Evolutionary conservation across 371 early-diverging fungal genomes (phyloP), one percentile per base, ranked within the genome.

Genomic region (Neoconidiobolus thromboides): DNA sequence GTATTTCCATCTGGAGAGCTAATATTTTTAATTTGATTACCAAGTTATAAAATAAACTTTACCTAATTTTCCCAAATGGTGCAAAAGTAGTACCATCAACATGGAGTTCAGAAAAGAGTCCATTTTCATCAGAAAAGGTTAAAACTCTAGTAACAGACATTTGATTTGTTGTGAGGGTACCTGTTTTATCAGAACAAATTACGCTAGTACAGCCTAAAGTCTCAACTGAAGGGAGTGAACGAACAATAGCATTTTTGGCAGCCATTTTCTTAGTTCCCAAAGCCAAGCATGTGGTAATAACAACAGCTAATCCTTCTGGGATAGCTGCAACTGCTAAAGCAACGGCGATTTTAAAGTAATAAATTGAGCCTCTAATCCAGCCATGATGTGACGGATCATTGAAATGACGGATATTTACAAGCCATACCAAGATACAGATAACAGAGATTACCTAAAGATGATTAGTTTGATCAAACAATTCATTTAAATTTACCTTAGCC

Each of bases 321-420:
- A 98, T 96, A 55, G 96, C 97, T 52, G 98, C 96, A n/a, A 98
- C 97, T 50, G 98, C 98, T 62, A 98, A 73, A 5, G 97, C 95
- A 57, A 98, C 96, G 37, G 96, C 96, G 57, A 96, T 96, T 77
- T 96, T 96, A 75, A 91, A 92, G 67, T 90, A 90, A 71, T 89
- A 89, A n/a, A 91, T 75, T 37, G 89, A 88, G 63, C 90, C 90
- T 62, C 85, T 79, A 56, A 95, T 65, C 89, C 89, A 91, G 15
- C 93, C 93, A 51, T 87, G 79, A 73, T 89, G 89, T 46, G 80
- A 72, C 36, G 86, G 85, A 68, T 94, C 94, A 67, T 73, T 81
- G 67, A 96, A 96, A 69, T 95, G 93, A 43, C 91, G 83, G 62
- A 96, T 83, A 71, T 95, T 95, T 71, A 96, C 92, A 43, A 88